Evolutionary conservation across 1,284 basidiomycete species (phyloP).

Genomic region (Pholiota adiposa): DNA sequence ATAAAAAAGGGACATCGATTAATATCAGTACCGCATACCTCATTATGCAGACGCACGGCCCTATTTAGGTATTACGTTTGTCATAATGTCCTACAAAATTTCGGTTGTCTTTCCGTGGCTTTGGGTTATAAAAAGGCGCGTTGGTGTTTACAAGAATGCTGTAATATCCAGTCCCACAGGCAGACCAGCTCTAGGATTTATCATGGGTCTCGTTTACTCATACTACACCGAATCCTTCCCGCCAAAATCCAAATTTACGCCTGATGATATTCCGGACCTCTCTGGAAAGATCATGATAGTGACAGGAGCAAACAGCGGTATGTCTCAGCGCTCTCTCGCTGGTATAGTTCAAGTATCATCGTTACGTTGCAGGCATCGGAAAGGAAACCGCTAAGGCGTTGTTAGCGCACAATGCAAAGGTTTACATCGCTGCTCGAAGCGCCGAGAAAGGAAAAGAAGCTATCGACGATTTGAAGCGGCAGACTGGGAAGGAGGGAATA

Average conservation of each 20-base stretch:
- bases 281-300: slow-evolving; percentile 3
- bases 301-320: slow-evolving; percentile 3
- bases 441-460: neutral
- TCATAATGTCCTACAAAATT: too few species aligned
- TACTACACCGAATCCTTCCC: neutral
- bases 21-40: too few species aligned
- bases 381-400: neutral
- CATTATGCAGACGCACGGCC: too few species aligned
- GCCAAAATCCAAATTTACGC: neutral
- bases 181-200: too few species aligned
- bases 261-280: slow-evolving; percentile 3
- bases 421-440: slow-evolving; percentile 2
- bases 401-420: slow-evolving; percentile 3
- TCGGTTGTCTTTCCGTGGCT: too few species aligned
- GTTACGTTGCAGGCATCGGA: too few species aligned
- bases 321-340: neutral
- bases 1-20: too few species aligned
- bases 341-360: too few species aligned
- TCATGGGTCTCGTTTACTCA: neutral
- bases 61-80: too few species aligned
- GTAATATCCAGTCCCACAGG: too few species aligned
- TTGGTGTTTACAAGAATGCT: too few species aligned
- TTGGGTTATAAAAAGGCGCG: too few species aligned
- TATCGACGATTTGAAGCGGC: neutral
- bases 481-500: slow-evolving; percentile 2